Conservation (phyloP, 2,329 filamentous ascomycete genomes). For the Trichophyton mentagrophytes region DNA sequence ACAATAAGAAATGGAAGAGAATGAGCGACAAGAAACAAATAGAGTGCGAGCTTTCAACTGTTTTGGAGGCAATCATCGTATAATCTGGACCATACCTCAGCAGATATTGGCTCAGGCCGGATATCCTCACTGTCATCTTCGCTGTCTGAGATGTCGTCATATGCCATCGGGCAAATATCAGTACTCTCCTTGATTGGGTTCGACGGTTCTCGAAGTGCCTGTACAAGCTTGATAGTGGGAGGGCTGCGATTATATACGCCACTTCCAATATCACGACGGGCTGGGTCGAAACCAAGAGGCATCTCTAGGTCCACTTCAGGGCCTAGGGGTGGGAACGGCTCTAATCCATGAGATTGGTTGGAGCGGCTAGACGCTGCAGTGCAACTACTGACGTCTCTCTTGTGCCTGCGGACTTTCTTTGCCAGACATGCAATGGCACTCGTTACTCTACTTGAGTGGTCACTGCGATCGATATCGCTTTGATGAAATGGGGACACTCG, state of each 20-base stretch:
- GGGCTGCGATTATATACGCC: not conserved
- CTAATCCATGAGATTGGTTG: not conserved
- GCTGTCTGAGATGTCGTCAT: not conserved
- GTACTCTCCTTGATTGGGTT: not conserved
- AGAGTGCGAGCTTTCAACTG: not conserved
- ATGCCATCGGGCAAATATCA: not conserved
- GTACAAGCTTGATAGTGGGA: not conserved
- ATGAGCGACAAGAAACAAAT: not conserved
- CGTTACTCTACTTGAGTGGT: not conserved
- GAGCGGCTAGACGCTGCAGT: not conserved
- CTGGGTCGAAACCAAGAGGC: not conserved
- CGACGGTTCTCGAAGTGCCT: not conserved
- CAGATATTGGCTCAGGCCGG: slow-evolving; percentile 1
- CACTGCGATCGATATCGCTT: not conserved
- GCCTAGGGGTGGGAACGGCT: not conserved
- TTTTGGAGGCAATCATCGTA: slow-evolving; percentile 11
- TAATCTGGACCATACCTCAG: slow-evolving; percentile 11
- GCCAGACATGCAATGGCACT: not conserved
- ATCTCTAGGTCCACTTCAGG: not conserved
- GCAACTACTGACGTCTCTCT: not conserved
- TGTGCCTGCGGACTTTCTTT: not conserved
- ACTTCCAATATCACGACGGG: not conserved
- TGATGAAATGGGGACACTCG: not conserved
- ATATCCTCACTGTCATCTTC: not conserved
- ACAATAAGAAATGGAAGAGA: not conserved